A percentile compares a stretch with the other conserved stretches of the same genome.
These are phyloP conservation scores for Echeveria elegans DNA, from an alignment of 164 flowering plant species.

Conservation along the genomic window DNA sequence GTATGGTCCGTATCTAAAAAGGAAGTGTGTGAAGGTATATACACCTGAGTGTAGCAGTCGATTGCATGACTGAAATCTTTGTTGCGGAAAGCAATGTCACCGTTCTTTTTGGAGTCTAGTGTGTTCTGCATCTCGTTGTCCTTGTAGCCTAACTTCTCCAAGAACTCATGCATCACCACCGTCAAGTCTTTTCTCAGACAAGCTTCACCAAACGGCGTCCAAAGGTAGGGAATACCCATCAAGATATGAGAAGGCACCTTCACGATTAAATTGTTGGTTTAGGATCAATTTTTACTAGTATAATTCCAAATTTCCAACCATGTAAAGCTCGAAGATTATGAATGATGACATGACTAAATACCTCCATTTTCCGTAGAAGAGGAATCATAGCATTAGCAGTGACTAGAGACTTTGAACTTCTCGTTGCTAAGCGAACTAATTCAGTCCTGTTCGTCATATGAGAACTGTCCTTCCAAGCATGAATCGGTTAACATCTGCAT, in stretches of 20 bases:
- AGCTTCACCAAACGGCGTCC: slow-evolving; percentile 45
- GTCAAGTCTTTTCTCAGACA: slow-evolving; percentile 54
- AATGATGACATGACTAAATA: not conserved
- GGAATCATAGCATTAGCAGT: slow-evolving; percentile 1
- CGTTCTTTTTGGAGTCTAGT: slow-evolving; percentile 39
- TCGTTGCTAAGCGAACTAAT: not conserved
- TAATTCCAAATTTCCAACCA: not conserved
- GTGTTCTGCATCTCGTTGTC: slow-evolving; percentile 69
- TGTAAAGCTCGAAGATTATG: not conserved
- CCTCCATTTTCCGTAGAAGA: slow-evolving; percentile 3
- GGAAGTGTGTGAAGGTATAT: too few relatives aligned
- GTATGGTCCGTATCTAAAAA: too few relatives aligned
- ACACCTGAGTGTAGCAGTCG: slow-evolving; percentile 47
- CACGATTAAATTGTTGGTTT: not conserved
- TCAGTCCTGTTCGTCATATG: slow-evolving; percentile 8
- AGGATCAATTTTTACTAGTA: not conserved
- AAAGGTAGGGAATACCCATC: slow-evolving; percentile 43
- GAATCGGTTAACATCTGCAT: not conserved
- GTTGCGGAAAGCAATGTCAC: slow-evolving; percentile 38
- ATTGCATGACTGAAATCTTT: slow-evolving; percentile 37
- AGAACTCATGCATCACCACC: slow-evolving; percentile 36
- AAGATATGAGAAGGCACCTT: too few relatives aligned
- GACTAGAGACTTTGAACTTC: slow-evolving; percentile 1
- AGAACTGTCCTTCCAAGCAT: too few relatives aligned
- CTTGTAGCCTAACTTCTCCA: slow-evolving; percentile 42